phyloP scores from a whole-genome alignment of 345 rosid genomes.

The Eucalyptus urophylla region DNA sequence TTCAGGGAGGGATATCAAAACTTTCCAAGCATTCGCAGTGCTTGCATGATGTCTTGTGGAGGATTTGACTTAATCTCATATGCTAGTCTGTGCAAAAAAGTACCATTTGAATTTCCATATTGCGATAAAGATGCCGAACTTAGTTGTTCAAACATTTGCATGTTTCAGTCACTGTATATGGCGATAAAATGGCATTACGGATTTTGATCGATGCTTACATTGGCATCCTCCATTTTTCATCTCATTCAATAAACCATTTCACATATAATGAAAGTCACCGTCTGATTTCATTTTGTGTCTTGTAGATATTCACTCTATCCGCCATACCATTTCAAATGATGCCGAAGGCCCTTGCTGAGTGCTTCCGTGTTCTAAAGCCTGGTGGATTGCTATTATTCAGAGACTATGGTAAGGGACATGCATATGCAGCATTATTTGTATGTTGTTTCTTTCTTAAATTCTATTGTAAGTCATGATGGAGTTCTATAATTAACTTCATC shows the following conservation, averaged over 20 bases:
- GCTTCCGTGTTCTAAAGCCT: conserved; percentile 65
- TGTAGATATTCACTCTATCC: conserved; percentile 81
- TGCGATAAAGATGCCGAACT: not conserved
- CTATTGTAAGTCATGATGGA: not conserved
- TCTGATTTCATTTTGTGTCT: not conserved
- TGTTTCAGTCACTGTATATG: no score
- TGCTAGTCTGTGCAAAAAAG: not conserved
- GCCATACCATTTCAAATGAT: conserved; percentile 62
- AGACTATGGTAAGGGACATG: conserved; percentile 63
- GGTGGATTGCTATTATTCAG: conserved; percentile 74
- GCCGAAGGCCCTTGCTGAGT: conserved; percentile 49
- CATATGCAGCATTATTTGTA: not conserved
- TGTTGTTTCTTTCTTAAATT: not conserved
- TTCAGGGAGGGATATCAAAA: not conserved
- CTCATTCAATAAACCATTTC: not conserved
- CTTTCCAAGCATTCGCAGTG: not conserved
- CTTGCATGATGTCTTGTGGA: not conserved
- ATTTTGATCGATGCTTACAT: not conserved
- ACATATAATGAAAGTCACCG: not conserved
- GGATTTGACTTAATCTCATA: not conserved
- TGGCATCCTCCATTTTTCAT: not conserved
- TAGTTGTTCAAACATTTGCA: not conserved
- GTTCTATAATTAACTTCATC: not conserved
- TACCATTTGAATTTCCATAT: not conserved
- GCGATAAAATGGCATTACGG: not conserved